A percentile compares a stretch with the other conserved stretches of the same genome.
Conservation (phyloP, 164 flowering plant genomes). For the Malania oleifera region DNA sequence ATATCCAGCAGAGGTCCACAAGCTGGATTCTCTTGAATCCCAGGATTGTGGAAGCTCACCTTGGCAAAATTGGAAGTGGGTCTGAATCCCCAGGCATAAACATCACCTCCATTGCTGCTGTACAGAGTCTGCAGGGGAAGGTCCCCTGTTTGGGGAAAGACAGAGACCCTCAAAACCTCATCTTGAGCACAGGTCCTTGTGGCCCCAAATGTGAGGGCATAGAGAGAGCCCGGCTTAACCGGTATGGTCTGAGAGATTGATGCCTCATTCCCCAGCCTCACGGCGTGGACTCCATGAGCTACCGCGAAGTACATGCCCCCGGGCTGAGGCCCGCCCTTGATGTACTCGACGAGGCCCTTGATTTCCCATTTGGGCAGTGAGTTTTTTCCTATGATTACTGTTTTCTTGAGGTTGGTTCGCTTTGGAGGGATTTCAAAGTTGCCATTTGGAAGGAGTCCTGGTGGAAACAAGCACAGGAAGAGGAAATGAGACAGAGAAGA, state of each 20-base stretch:
- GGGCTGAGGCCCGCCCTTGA: slow-evolving; percentile 82
- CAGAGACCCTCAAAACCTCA: slow-evolving; percentile 72
- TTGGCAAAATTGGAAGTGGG: slow-evolving; percentile 37
- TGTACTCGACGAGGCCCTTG: slow-evolving; percentile 83
- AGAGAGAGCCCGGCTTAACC: slow-evolving; percentile 51
- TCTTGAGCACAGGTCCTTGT: slow-evolving; percentile 95
- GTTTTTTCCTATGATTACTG: slow-evolving; percentile 47
- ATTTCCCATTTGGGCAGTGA: slow-evolving; percentile 84
- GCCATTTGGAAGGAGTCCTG: slow-evolving; percentile 86
- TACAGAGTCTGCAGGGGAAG: slow-evolving; percentile 79
- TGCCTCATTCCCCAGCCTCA: slow-evolving; percentile 93
- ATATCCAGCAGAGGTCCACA: slow-evolving; percentile 92
- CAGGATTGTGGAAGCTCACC: slow-evolving; percentile 71
- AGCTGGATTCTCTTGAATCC: slow-evolving; percentile 87
- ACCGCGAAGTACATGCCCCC: slow-evolving; percentile 85
- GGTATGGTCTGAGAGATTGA: slow-evolving; percentile 65
- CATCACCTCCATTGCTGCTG: slow-evolving; percentile 74
- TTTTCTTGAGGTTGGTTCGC: slow-evolving; percentile 49
- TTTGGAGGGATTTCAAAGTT: slow-evolving; percentile 76
- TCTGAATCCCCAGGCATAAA: slow-evolving; percentile 70
- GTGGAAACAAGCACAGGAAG: slow-evolving; percentile 8
- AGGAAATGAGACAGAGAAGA: too few species aligned
- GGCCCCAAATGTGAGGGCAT: slow-evolving; percentile 83
- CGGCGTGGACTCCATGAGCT: slow-evolving; percentile 77
- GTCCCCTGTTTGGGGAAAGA: slow-evolving; percentile 55